Conservation (phyloP, 129 eudicot genomes). For the Dittrichia graveolens region DNA sequence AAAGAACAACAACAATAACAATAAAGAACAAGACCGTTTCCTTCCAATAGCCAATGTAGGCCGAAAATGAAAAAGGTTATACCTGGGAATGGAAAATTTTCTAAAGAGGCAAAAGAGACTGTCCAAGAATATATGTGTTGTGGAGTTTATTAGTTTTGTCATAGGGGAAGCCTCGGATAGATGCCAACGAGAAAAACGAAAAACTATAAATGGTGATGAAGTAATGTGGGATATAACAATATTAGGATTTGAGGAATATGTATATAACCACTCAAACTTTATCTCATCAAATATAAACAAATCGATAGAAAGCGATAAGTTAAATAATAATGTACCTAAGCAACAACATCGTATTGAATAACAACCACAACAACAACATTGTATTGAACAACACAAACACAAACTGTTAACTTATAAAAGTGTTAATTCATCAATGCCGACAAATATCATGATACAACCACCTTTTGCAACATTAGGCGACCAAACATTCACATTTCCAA, state of each 20-base stretch:
- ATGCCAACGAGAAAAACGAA: conserved; percentile 68
- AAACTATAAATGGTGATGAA: conserved; percentile 72
- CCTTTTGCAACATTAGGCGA: conserved; percentile 44
- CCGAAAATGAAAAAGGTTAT: conserved; percentile 64
- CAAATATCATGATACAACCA: conserved; percentile 41
- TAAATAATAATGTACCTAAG: conserved; percentile 44
- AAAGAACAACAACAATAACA: conserved; percentile 38
- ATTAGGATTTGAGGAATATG: conserved; percentile 72
- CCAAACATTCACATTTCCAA: conserved; percentile 52
- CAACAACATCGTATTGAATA: conserved; percentile 42
- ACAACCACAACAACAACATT: conserved; percentile 15
- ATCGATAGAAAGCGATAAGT: conserved; percentile 59
- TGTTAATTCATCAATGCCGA: conserved; percentile 32
- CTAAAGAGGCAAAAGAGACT: conserved; percentile 71
- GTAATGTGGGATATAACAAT: conserved; percentile 66
- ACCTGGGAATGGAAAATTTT: conserved; percentile 63
- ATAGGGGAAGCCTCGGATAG: conserved; percentile 73
- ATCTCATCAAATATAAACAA: conserved; percentile 59
- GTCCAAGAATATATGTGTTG: conserved; percentile 76
- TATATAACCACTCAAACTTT: conserved; percentile 56
- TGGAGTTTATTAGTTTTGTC: conserved; percentile 70
- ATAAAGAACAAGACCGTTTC: conserved; percentile 66
- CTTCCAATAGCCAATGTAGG: conserved; percentile 82
- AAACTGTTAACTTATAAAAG: conserved; percentile 27
- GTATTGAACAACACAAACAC: too few relatives aligned